phyloP scores from a whole-genome alignment of 1,284 basidiomycete species.

The Taiwanofungus camphoratus region DNA sequence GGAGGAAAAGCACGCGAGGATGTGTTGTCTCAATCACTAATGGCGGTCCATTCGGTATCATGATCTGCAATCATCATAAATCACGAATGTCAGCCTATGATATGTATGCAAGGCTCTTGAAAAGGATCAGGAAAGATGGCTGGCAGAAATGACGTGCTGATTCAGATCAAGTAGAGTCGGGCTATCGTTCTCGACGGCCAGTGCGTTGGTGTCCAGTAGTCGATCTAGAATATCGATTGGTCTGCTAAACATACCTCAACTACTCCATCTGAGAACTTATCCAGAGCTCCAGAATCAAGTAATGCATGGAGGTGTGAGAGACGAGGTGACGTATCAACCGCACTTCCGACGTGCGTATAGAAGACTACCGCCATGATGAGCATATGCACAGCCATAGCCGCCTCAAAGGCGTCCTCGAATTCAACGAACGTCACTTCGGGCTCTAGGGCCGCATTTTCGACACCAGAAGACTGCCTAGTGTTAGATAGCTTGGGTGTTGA shows the following conservation, averaged over 20 bases:
- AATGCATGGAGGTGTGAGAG: constrained; percentile 54
- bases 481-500: constrained; percentile 21
- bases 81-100: too few species aligned
- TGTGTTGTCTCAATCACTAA: constrained; percentile 58
- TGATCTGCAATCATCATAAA: too few species aligned
- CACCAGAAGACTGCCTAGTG: background rate
- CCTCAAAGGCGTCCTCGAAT: constrained; percentile 36
- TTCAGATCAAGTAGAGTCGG: too few species aligned
- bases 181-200: too few species aligned
- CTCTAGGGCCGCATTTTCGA: constrained; percentile 2
- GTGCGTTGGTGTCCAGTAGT: too few species aligned
- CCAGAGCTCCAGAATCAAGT: constrained; percentile 51
- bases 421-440: constrained; percentile 25
- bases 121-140: too few species aligned
- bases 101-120: too few species aligned
- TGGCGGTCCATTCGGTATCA: constrained; percentile 32
- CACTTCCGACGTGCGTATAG: constrained; percentile 49
- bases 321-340: constrained; percentile 38
- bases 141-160: too few species aligned
- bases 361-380: constrained; percentile 56
- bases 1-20: constrained; percentile 54
- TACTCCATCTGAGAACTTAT: constrained; percentile 42
- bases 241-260: constrained; percentile 40
- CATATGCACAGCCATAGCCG: constrained; percentile 41
- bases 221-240: too few species aligned